Conservation (phyloP, 192 early-diverging fungal species). For the Geosiphon pyriformis region DNA sequence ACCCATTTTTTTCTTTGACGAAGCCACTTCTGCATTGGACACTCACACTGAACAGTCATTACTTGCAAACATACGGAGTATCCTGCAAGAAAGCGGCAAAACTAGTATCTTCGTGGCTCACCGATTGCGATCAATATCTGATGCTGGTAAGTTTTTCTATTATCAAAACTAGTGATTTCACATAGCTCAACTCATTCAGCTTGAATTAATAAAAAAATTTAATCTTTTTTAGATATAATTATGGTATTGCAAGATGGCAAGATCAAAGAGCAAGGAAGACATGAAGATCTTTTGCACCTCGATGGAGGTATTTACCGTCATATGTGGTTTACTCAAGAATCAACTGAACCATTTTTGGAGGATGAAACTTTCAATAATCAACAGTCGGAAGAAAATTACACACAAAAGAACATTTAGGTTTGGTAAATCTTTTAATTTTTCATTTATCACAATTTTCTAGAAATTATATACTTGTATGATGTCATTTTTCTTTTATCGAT, state of each 20-base stretch:
- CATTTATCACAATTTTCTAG: too few species aligned
- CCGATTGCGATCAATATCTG: constrained; percentile 80
- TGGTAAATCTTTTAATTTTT: too few species aligned
- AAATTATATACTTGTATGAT: too few species aligned
- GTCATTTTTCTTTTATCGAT: too few species aligned
- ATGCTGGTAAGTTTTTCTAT: constrained; percentile 54
- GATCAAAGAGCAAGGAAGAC: constrained; percentile 80
- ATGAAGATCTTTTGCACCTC: constrained; percentile 64
- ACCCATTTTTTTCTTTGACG: constrained; percentile 83
- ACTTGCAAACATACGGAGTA: constrained; percentile 80
- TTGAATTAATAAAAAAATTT: too few species aligned
- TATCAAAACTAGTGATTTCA: too few species aligned
- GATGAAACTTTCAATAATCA: too few species aligned
- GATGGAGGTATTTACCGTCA: constrained; percentile 70
- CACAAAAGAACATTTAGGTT: too few species aligned
- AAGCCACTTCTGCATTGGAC: constrained; percentile 87
- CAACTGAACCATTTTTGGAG: background rate
- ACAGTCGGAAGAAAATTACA: too few species aligned
- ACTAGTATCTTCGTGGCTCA: constrained; percentile 97
- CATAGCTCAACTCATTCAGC: too few species aligned
- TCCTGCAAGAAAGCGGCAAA: constrained; percentile 61
- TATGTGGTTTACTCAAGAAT: constrained; percentile 85
- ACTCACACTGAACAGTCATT: constrained; percentile 81
- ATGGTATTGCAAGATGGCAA: constrained; percentile 85
- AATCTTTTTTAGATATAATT: constrained; percentile 83